phyloP scores from a whole-genome alignment of 345 rosid species.

The Arabidopsis arenosa region DNA sequence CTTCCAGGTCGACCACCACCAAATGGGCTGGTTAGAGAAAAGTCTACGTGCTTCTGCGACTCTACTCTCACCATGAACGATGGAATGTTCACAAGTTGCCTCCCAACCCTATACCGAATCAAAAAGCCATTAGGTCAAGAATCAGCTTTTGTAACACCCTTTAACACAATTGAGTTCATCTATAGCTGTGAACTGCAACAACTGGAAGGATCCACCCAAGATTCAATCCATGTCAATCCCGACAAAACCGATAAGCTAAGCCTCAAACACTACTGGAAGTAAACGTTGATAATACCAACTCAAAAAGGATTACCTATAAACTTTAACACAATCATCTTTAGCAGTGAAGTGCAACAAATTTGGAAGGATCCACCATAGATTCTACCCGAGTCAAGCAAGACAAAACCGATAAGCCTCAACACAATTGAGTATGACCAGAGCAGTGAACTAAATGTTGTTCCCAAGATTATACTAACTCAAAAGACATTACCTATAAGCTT shows the following conservation, averaged over 20 bases:
- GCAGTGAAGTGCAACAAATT: neutral
- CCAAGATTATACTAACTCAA: neutral
- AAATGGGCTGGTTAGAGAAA: conserved; percentile 52
- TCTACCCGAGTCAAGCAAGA: neutral
- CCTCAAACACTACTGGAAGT: neutral
- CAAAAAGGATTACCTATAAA: too few relatives aligned
- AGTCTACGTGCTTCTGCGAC: conserved; percentile 52
- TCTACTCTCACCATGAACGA: conserved; percentile 53
- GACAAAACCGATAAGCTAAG: neutral
- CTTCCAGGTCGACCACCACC: conserved; percentile 58
- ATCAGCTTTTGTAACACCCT: neutral
- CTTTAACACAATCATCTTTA: neutral
- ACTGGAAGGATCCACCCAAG: neutral
- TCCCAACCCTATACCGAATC: conserved; percentile 47
- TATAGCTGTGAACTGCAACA: neutral
- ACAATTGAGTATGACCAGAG: neutral
- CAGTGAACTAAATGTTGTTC: neutral
- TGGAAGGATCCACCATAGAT: neutral
- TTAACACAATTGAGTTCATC: neutral
- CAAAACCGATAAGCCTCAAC: neutral
- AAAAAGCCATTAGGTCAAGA: conserved; percentile 3
- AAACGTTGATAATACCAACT: too few relatives aligned
- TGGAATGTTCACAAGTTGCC: conserved; percentile 54
- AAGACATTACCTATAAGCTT: neutral
- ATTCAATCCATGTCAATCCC: neutral